Evolutionary conservation across 768 basidiomycete species (phyloP).

Genomic region (Russula emetica): DNA sequence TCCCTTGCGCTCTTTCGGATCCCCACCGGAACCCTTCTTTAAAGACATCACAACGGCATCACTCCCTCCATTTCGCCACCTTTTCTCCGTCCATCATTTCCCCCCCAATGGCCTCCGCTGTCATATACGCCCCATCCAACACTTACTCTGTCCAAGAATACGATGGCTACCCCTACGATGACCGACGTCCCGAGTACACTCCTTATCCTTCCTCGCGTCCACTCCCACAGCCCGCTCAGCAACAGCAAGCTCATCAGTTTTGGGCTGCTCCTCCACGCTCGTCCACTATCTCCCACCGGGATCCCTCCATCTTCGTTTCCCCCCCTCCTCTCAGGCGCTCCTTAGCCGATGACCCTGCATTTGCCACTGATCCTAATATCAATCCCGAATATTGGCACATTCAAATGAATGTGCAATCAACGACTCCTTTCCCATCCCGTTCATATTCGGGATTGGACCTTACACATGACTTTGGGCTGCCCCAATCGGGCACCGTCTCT

Average conservation of each 20-base stretch:
- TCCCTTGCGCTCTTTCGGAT: neutral
- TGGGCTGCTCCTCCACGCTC: conserved; percentile 19
- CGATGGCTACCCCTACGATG: conserved; percentile 6
- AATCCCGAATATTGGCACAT: conserved; percentile 32
- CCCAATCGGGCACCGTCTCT: conserved; percentile 9
- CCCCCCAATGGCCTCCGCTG: conserved; percentile 15
- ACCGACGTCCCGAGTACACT: conserved; percentile 8
- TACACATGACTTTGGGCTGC: conserved; percentile 11
- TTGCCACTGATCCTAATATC: conserved; percentile 34
- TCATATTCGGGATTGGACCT: conserved; percentile 19
- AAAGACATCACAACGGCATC: conserved; percentile 2
- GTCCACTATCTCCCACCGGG: conserved; percentile 21
- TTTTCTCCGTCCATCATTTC: conserved; percentile 19
- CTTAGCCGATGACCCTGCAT: conserved; percentile 34
- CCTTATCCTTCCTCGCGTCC: conserved; percentile 4
- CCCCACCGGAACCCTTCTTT: neutral
- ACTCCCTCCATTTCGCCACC: conserved; percentile 5
- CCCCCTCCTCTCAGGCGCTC: conserved; percentile 14
- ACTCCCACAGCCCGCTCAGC: conserved; percentile 8
- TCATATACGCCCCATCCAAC: conserved; percentile 8
- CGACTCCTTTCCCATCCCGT: neutral
- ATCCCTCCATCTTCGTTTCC: conserved; percentile 1
- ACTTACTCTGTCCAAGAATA: conserved; percentile 9
- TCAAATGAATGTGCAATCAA: neutral
- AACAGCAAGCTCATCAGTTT: conserved; percentile 11